These are phyloP conservation scores for Grammothele lineata DNA, from an alignment of 768 basidiomycete genomes.

Conservation along the genomic window DNA sequence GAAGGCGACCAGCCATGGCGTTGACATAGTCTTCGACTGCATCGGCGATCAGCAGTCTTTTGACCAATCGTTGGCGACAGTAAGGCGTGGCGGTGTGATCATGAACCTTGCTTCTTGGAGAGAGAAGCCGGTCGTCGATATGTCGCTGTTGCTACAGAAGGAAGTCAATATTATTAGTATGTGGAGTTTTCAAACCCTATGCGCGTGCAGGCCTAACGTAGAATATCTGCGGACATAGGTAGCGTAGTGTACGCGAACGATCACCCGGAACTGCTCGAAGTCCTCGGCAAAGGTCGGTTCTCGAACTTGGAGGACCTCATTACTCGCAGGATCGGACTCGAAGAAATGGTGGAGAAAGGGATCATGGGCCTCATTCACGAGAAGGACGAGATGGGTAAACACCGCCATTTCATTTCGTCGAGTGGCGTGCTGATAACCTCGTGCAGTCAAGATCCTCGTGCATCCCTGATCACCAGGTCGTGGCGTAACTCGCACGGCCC, in stretches of 20 bases:
- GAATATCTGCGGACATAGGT: slow-evolving; percentile 22
- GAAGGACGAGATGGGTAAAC: slow-evolving; percentile 26
- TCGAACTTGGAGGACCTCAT: slow-evolving; percentile 35
- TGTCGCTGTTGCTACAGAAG: slow-evolving; percentile 33
- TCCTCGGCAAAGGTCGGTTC: slow-evolving; percentile 33
- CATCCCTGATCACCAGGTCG: slow-evolving; percentile 10
- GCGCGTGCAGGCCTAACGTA: background rate
- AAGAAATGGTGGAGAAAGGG: slow-evolving; percentile 39
- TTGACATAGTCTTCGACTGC: slow-evolving; percentile 42
- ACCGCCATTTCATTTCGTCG: background rate
- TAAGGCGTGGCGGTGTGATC: slow-evolving; percentile 34
- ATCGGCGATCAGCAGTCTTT: slow-evolving; percentile 37
- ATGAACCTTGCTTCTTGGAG: slow-evolving; percentile 42
- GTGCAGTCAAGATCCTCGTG: slow-evolving; percentile 37
- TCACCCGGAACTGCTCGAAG: slow-evolving; percentile 35
- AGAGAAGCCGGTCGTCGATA: slow-evolving; percentile 27
- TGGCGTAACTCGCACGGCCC: no score
- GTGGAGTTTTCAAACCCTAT: slow-evolving; percentile 3
- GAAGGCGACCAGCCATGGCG: slow-evolving; percentile 30
- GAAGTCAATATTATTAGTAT: slow-evolving; percentile 36
- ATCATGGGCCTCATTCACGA: slow-evolving; percentile 35
- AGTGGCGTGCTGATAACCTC: background rate
- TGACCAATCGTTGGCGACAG: slow-evolving; percentile 29
- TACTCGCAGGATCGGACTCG: slow-evolving; percentile 34
- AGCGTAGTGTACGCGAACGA: slow-evolving; percentile 33